Percentiles rank a stretch among this genome's conserved stretches.
These are phyloP conservation scores for Amanita fuliginea DNA, from an alignment of 768 basidiomycete species.

Conservation along the genomic window DNA sequence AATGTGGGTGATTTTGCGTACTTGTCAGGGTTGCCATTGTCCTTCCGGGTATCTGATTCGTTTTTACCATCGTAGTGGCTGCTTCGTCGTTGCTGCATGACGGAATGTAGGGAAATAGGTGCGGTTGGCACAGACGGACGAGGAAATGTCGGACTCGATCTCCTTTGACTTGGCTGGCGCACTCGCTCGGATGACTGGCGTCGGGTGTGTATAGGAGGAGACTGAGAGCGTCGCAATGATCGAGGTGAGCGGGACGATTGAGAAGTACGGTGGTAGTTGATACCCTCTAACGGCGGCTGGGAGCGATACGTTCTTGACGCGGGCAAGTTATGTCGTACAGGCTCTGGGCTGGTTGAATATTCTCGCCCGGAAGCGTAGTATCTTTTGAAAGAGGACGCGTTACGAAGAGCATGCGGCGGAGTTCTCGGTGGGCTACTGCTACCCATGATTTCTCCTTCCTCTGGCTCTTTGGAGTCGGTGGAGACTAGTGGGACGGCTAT, in stretches of 20 bases:
- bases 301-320: constrained; percentile 4
- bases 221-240: background rate
- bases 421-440: background rate
- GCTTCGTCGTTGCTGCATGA: background rate
- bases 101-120: background rate
- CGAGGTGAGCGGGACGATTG: too few relatives aligned
- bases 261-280: too few relatives aligned
- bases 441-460: constrained; percentile 3
- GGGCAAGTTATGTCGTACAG: constrained; percentile 2
- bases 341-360: constrained; percentile 4
- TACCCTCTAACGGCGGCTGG: background rate
- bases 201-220: background rate
- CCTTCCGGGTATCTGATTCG: background rate
- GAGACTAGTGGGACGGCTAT: constrained; percentile 12
- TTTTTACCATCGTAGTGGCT: background rate
- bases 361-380: background rate
- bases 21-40: too few relatives aligned
- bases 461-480: background rate
- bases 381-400: background rate
- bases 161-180: background rate
- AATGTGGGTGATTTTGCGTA: background rate
- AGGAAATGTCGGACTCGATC: background rate
- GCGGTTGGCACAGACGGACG: background rate
- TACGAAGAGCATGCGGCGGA: background rate
- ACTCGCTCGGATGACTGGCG: background rate